phyloP scores from a whole-genome alignment of 345 rosid genomes.

The Mallotus nudiflorus region DNA sequence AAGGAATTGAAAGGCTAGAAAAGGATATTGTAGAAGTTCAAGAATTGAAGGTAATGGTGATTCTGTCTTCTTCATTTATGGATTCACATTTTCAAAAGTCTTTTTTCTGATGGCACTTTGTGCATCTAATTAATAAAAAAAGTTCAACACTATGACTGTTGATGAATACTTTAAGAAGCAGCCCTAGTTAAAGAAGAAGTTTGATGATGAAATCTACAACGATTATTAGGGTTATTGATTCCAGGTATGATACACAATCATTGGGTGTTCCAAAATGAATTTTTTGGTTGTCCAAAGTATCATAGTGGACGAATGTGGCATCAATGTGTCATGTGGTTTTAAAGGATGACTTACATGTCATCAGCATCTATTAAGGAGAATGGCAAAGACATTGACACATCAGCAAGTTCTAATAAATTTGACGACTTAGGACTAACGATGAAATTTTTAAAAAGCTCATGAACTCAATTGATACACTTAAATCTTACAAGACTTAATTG shows the following conservation, averaged over 20 bases:
- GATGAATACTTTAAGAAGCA: conserved; percentile 96
- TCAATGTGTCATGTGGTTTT: too few relatives aligned
- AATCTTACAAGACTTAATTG: too few relatives aligned
- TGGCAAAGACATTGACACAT: too few relatives aligned
- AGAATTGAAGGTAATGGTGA: conserved; percentile 71
- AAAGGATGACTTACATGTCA: too few relatives aligned
- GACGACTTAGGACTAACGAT: too few relatives aligned
- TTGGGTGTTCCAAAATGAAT: not conserved
- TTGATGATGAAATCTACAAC: conserved; percentile 96
- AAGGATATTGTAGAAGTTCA: conserved; percentile 85
- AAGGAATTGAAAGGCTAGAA: conserved; percentile 80
- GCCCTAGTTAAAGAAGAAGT: conserved; percentile 94
- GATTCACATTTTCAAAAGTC: not conserved
- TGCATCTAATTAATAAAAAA: conserved; percentile 52
- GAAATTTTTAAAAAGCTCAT: too few relatives aligned
- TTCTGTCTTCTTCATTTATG: not conserved
- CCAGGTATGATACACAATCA: not conserved
- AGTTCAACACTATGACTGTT: conserved; percentile 96
- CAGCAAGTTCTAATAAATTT: too few relatives aligned
- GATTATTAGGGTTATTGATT: conserved; percentile 86
- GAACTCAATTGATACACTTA: too few relatives aligned
- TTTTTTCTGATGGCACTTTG: not conserved
- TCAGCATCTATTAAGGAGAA: too few relatives aligned
- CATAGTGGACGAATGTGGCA: not conserved
- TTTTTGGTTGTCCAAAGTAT: not conserved